Percentiles rank a stretch among this genome's conserved stretches.
phyloP scores from a whole-genome alignment of 345 rosid species.

The Eutrema yunnanense region DNA sequence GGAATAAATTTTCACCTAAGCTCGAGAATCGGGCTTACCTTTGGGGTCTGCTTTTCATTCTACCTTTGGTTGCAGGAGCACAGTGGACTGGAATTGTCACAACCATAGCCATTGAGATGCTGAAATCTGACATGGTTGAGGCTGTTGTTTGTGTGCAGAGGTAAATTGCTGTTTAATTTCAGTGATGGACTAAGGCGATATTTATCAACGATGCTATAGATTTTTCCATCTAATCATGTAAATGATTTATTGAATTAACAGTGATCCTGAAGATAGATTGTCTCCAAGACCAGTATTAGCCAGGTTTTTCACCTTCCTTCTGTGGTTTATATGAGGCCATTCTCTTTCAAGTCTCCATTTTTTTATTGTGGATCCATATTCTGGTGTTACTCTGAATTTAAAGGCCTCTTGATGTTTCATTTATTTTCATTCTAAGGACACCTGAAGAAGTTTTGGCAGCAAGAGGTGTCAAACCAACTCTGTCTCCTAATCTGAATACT shows the following conservation, averaged over 20 bases:
- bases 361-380: neutral
- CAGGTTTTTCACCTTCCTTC: constrained; percentile 39
- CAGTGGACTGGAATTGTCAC: constrained; percentile 99
- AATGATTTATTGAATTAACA: constrained; percentile 21
- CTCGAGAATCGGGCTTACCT: neutral
- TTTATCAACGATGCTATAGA: neutral
- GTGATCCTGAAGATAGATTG: constrained; percentile 90
- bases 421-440: constrained; percentile 41
- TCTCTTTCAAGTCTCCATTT: neutral
- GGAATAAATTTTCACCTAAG: neutral
- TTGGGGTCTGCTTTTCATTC: constrained; percentile 3
- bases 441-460: constrained; percentile 96
- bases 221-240: neutral
- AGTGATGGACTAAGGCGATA: neutral
- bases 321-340: constrained; percentile 6
- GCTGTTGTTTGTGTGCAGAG: constrained; percentile 97
- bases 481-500: constrained; percentile 88
- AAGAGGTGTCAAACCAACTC: constrained; percentile 90
- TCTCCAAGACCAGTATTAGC: constrained; percentile 89
- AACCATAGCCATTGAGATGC: constrained; percentile 92
- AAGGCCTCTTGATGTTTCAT: neutral
- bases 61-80: constrained; percentile 53
- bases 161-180: constrained; percentile 28
- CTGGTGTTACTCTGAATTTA: neutral
- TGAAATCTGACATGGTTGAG: constrained; percentile 79